Conservation (phyloP, 495 filamentous ascomycete species). For the Melanomma pulvis-pyrius region DNA sequence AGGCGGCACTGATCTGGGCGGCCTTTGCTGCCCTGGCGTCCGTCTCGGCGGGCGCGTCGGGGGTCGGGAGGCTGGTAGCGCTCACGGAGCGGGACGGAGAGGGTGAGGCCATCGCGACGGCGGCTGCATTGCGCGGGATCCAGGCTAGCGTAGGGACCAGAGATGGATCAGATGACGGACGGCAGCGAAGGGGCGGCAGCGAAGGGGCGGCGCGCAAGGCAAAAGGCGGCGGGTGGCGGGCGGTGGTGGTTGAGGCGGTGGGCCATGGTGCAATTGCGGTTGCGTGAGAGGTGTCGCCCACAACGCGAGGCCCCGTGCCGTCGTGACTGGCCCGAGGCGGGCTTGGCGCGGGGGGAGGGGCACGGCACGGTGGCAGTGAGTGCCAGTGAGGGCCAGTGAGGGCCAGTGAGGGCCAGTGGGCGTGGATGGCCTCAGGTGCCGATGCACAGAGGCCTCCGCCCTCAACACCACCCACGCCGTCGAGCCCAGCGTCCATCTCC, state of each 20-base stretch:
- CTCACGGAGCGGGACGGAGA: conserved; percentile 22
- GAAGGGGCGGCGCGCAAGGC: neutral
- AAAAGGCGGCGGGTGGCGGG: neutral
- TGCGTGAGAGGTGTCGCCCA: neutral
- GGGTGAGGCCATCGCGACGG: conserved; percentile 45
- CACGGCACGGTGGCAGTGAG: neutral
- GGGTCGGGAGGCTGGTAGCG: conserved; percentile 16
- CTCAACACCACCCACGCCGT: no score
- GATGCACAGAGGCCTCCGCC: no score
- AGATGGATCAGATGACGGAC: neutral
- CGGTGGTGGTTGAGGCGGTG: neutral
- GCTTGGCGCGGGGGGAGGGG: neutral
- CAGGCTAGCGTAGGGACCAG: no score
- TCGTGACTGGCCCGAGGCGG: neutral
- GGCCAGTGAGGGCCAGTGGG: no score
- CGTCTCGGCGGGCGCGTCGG: neutral
- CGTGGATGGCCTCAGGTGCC: no score
- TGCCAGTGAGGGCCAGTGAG: no score
- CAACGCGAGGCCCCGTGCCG: neutral
- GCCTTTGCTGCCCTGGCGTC: conserved; percentile 43
- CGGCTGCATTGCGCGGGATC: conserved; percentile 7
- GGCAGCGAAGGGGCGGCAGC: neutral
- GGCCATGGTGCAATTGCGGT: neutral
- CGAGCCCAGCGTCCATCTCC: no score
- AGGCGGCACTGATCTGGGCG: conserved; percentile 66